Evolutionary conservation across 139 green algal species (phyloP).

Genomic region (Ostreobium quekettii): DNA sequence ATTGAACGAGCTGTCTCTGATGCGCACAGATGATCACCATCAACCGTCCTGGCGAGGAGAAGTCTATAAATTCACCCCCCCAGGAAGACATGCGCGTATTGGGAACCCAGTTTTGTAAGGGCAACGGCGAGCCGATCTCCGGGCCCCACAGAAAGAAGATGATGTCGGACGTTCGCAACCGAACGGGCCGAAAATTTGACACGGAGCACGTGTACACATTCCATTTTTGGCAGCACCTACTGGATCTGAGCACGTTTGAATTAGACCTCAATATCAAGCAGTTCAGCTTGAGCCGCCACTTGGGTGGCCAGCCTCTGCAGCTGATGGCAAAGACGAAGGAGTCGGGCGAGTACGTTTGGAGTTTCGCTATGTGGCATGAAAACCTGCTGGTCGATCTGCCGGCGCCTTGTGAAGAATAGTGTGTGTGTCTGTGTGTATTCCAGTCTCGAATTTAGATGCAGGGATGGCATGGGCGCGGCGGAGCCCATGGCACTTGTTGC

Average conservation of each 20-base stretch:
- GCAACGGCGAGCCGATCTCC: not conserved
- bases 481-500: too few species aligned
- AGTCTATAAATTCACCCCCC: too few species aligned
- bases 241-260: slow-evolving; percentile 17
- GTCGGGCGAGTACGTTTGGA: slow-evolving; percentile 17
- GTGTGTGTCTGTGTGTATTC: too few species aligned
- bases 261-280: slow-evolving; percentile 4
- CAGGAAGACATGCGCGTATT: slow-evolving; percentile 1
- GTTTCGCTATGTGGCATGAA: slow-evolving; percentile 20
- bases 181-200: not conserved
- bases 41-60: too few species aligned
- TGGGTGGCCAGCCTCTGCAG: slow-evolving; percentile 19
- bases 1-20: too few species aligned
- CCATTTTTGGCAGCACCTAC: slow-evolving; percentile 27
- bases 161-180: not conserved
- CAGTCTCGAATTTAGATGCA: too few species aligned
- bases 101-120: not conserved
- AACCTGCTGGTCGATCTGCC: too few species aligned
- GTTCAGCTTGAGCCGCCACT: slow-evolving; percentile 10
- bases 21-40: too few species aligned
- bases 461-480: too few species aligned
- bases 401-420: too few species aligned
- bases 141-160: not conserved
- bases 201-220: slow-evolving; percentile 22
- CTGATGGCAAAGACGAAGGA: slow-evolving; percentile 18